These are phyloP conservation scores for Sophora flavescens DNA, from an alignment of 306 rosid species.

Conservation along the genomic window DNA sequence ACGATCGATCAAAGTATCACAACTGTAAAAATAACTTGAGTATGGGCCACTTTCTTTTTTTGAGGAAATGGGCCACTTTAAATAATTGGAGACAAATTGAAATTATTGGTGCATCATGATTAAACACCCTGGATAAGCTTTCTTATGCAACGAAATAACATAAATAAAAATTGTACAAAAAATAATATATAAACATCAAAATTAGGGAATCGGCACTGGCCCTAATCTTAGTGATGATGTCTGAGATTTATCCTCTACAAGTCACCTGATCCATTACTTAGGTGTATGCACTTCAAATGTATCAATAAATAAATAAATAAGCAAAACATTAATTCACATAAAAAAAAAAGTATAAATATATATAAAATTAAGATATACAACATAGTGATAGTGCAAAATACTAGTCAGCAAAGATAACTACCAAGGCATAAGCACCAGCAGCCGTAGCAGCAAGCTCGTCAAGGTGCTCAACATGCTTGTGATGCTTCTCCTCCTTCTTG, in stretches of 20 bases:
- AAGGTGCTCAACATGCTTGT: conserved; percentile 69
- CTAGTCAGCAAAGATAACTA: conserved; percentile 16
- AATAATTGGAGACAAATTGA: not conserved
- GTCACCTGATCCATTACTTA: not conserved
- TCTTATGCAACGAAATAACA: not conserved
- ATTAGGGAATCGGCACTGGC: not conserved
- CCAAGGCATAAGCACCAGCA: conserved; percentile 82
- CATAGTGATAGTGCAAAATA: not conserved
- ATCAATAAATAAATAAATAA: too few relatives aligned
- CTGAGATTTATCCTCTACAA: not conserved
- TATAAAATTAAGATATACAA: not conserved
- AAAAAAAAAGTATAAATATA: not conserved
- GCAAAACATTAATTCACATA: not conserved
- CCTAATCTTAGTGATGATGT: not conserved
- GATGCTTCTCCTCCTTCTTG: conserved; percentile 77
- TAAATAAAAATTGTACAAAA: not conserved
- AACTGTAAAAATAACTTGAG: not conserved
- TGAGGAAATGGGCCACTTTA: not conserved
- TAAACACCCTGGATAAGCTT: not conserved
- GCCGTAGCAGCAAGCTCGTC: conserved; percentile 63
- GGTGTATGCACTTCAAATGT: too few relatives aligned
- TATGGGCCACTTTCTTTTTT: too few relatives aligned
- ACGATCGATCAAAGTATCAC: not conserved
- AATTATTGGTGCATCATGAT: too few relatives aligned
- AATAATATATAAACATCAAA: not conserved